Percentiles rank a stretch among this genome's conserved stretches.
Evolutionary conservation across 441 rosid species (phyloP).

Genomic region (Aleurites moluccanus): DNA sequence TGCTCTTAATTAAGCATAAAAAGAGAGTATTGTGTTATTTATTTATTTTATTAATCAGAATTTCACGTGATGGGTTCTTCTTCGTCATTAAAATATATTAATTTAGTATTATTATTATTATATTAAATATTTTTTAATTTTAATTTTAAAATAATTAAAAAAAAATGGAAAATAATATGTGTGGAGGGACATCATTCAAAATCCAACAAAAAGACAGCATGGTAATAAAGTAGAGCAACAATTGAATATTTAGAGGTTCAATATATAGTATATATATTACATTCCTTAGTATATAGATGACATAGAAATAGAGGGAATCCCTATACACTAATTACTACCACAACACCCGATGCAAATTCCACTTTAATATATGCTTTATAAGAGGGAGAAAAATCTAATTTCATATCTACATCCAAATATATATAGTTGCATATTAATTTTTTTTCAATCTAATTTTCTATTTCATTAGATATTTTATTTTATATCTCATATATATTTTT

Average conservation of each 20-base stretch:
- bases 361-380: slow-evolving; percentile 1
- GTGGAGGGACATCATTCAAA: slow-evolving; percentile 37
- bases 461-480: no score
- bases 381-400: no score
- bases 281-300: slow-evolving; percentile 32
- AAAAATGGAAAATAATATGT: neutral
- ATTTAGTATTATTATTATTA: slow-evolving; percentile 37
- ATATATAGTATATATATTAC: slow-evolving; percentile 30
- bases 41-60: slow-evolving; percentile 24
- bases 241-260: slow-evolving; percentile 42
- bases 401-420: no score
- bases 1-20: slow-evolving; percentile 22
- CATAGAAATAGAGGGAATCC: slow-evolving; percentile 36
- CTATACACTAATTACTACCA: slow-evolving; percentile 34
- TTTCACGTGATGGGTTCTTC: slow-evolving; percentile 42
- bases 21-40: neutral
- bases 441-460: no score
- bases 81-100: slow-evolving; percentile 3
- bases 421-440: no score
- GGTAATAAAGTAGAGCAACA: slow-evolving; percentile 24
- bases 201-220: slow-evolving; percentile 43
- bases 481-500: no score
- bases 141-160: neutral
- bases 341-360: slow-evolving; percentile 33
- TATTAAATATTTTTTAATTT: neutral